Conservation (phyloP, 2,329 filamentous ascomycete genomes). For the Colletotrichum lentis region DNA sequence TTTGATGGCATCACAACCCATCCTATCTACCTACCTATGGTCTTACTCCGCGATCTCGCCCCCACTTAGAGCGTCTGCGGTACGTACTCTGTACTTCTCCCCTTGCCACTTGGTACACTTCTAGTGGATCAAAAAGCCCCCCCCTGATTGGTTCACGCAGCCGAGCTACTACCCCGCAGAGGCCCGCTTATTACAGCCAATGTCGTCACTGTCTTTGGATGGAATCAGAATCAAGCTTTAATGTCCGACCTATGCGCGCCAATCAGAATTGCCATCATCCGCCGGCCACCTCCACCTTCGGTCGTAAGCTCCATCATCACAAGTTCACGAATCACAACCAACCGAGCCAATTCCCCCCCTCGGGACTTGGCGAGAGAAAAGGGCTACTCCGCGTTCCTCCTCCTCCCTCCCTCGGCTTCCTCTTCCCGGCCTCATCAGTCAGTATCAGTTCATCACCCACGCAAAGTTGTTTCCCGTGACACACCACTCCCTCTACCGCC, state of each 20-base stretch:
- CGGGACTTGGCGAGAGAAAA: slow-evolving; percentile 22
- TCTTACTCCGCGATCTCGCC: not conserved
- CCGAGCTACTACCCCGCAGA: fast-evolving
- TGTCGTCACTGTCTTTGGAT: slow-evolving; percentile 21
- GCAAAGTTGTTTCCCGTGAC: slow-evolving; percentile 15
- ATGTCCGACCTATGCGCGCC: slow-evolving; percentile 22
- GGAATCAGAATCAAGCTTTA: slow-evolving; percentile 26
- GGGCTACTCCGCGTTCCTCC: slow-evolving; percentile 6
- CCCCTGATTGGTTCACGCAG: no score
- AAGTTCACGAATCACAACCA: no score
- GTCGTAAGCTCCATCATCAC: not conserved
- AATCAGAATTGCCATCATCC: slow-evolving; percentile 10
- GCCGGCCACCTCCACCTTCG: not conserved
- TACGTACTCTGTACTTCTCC: no score
- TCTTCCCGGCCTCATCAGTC: not conserved
- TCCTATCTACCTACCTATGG: not conserved
- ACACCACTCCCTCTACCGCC: no score
- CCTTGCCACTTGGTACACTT: no score
- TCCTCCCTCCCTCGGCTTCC: not conserved
- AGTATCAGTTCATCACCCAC: not conserved
- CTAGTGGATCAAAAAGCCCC: not conserved
- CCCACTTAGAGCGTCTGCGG: not conserved
- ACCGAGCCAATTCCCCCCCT: not conserved
- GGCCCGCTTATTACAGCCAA: slow-evolving; percentile 4
- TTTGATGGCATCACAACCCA: not conserved